These are phyloP conservation scores for Hypomontagnella monticulosa DNA, from an alignment of 495 filamentous ascomycete genomes.

Conservation along the genomic window DNA sequence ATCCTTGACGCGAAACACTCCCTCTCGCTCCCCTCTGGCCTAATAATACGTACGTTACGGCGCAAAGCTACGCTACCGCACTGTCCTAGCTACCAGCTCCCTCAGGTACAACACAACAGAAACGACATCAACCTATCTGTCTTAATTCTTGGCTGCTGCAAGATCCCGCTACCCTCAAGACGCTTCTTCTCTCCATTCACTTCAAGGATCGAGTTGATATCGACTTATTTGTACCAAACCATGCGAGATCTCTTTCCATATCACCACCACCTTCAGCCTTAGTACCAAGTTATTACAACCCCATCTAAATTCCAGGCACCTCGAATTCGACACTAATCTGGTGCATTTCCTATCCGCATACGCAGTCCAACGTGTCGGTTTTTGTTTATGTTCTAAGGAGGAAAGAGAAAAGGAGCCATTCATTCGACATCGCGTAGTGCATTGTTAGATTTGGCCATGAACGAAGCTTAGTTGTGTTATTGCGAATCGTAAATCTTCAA, in stretches of 20 bases:
- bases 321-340: conserved; percentile 14
- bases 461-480: conserved; percentile 12
- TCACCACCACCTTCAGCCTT: conserved; percentile 41
- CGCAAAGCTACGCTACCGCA: conserved; percentile 8
- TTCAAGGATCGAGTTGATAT: conserved; percentile 1
- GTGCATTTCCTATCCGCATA: neutral
- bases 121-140: conserved; percentile 15
- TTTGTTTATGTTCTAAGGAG: conserved; percentile 1
- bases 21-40: conserved; percentile 8
- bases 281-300: conserved; percentile 14
- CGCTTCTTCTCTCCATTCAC: neutral
- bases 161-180: conserved; percentile 29
- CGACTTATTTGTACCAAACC: conserved; percentile 12
- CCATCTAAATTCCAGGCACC: conserved; percentile 4
- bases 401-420: neutral
- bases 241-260: conserved; percentile 33
- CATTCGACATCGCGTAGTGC: conserved; percentile 2
- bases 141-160: conserved; percentile 39
- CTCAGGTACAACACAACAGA: conserved; percentile 7
- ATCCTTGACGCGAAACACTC: conserved; percentile 40
- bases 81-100: neutral
- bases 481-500: conserved; percentile 29
- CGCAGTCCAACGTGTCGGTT: conserved; percentile 3
- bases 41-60: neutral
- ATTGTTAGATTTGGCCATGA: conserved; percentile 29